Evolutionary conservation across 2,329 filamentous ascomycete species (phyloP).

Genomic region (Neonectria sp.): DNA sequence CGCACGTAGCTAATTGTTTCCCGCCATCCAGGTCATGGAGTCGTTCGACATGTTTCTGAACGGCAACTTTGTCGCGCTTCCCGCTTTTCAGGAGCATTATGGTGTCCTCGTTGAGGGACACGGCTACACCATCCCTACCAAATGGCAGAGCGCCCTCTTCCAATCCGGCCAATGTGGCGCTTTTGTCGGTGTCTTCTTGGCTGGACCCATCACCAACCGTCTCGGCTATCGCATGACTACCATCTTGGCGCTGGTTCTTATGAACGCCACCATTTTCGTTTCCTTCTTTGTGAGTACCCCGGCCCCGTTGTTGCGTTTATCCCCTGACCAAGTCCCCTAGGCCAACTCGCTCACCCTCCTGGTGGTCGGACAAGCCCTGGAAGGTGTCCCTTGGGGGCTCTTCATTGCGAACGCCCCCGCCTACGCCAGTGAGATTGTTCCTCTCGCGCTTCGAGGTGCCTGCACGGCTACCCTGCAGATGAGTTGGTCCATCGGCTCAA

Average conservation of each 20-base stretch:
- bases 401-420: constrained; percentile 74
- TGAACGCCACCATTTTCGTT: constrained; percentile 65
- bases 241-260: constrained; percentile 52
- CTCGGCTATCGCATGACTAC: constrained; percentile 54
- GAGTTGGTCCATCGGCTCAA: constrained; percentile 73
- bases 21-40: constrained; percentile 59
- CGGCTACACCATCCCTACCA: constrained; percentile 54
- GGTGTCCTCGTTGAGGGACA: constrained; percentile 44
- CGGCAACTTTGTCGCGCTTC: constrained; percentile 59
- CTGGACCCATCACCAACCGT: constrained; percentile 52
- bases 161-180: constrained; percentile 52
- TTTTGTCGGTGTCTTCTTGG: constrained; percentile 53
- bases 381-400: constrained; percentile 73
- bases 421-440: constrained; percentile 72
- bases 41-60: constrained; percentile 64
- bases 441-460: constrained; percentile 67
- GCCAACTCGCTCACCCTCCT: constrained; percentile 57
- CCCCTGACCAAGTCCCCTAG: too few species aligned
- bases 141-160: constrained; percentile 56
- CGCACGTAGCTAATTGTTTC: too few species aligned
- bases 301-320: too few species aligned
- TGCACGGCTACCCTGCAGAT: constrained; percentile 73
- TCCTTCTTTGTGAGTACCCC: constrained; percentile 62
- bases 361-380: constrained; percentile 67
- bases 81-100: constrained; percentile 53